Conservation (phyloP, 2,329 filamentous ascomycete genomes). For the Sordariomycetes sp. region DNA sequence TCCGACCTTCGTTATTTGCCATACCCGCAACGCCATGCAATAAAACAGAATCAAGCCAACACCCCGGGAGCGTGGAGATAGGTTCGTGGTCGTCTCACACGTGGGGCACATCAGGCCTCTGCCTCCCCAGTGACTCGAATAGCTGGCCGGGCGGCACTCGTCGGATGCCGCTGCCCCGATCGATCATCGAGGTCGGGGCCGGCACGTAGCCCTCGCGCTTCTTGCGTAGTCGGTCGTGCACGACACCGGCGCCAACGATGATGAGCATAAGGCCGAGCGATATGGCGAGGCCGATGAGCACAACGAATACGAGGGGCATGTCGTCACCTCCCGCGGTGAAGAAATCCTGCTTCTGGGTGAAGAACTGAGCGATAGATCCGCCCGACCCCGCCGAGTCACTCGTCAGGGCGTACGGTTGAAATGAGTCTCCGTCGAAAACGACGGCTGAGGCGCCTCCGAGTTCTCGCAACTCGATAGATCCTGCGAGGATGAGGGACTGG, state of each 20-base stretch:
- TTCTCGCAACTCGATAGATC: constrained; percentile 61
- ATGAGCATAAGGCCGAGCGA: constrained; percentile 68
- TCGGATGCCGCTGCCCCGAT: constrained; percentile 46
- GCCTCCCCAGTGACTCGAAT: constrained; percentile 40
- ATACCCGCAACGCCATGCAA: background rate
- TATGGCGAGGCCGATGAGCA: constrained; percentile 72
- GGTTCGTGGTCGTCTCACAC: constrained; percentile 22
- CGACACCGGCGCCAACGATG: constrained; percentile 63
- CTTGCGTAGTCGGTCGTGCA: constrained; percentile 66
- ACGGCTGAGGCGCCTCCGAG: constrained; percentile 80
- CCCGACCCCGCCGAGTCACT: constrained; percentile 51
- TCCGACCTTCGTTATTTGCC: background rate
- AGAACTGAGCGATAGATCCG: constrained; percentile 71
- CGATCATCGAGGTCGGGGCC: constrained; percentile 58
- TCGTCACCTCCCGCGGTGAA: constrained; percentile 51
- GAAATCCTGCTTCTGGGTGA: constrained; percentile 71
- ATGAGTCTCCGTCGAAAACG: constrained; percentile 72
- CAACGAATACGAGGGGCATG: constrained; percentile 64
- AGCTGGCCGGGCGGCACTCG: constrained; percentile 52
- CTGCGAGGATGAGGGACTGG: constrained; percentile 74
- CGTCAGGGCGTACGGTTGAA: constrained; percentile 73
- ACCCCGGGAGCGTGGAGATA: background rate
- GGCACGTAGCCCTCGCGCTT: constrained; percentile 70
- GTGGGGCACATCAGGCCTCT: constrained; percentile 35
- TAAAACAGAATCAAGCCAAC: background rate